Evolutionary conservation across 495 filamentous ascomycete species (phyloP), one percentile per base, ranked within the genome.

Genomic region (Recurvomyces mirabilis): DNA sequence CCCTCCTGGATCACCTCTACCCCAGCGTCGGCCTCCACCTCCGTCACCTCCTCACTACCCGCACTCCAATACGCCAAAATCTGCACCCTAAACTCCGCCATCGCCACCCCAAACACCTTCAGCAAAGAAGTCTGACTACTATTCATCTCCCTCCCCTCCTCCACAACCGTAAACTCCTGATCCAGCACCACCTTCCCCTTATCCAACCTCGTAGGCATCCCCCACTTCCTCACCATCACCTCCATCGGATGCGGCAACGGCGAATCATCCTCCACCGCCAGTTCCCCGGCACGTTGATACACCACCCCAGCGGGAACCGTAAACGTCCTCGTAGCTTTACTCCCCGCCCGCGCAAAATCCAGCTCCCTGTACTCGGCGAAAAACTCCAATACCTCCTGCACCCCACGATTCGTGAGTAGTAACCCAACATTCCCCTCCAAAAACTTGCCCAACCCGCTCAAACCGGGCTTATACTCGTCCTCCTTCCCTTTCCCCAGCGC

Each of bases 311-410:
- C 73, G 6, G 89, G 87, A 28, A 96, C 71, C 30, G 68, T 70
- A 65, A 96, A 86, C 25, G 69, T 71, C 49, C 84, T 75, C 9
- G 82, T 70, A 18, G 86, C 79, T 45, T 68, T 59, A 18, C 77
- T 80, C 50, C 89, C 91, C 45, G 93, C 86, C 58, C 91, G 83
- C 37, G 91, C 91, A 51, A 82, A 98, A 67, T 94, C 88, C 32
- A 77, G 68, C 30, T 79, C 77, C 0, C 70, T 61, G 56, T 83
- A 82, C 22, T 60, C 62, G 12, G 67, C 62, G 61, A 96, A 85
- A 66, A 86, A 85, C 24, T 71, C 52, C 18, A 69, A 59, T 38
- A 95, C 75, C 24, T 73, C 65, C 13, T 60, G 53, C 4, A 82
- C 77, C 15, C 69, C 56, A 43, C 83, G 82, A 58, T 79, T 78